Evolutionary conservation across 2,329 filamentous ascomycete genomes (phyloP), one percentile per base, ranked within the genome.

Genomic region (Furcasterigmium sp.): DNA sequence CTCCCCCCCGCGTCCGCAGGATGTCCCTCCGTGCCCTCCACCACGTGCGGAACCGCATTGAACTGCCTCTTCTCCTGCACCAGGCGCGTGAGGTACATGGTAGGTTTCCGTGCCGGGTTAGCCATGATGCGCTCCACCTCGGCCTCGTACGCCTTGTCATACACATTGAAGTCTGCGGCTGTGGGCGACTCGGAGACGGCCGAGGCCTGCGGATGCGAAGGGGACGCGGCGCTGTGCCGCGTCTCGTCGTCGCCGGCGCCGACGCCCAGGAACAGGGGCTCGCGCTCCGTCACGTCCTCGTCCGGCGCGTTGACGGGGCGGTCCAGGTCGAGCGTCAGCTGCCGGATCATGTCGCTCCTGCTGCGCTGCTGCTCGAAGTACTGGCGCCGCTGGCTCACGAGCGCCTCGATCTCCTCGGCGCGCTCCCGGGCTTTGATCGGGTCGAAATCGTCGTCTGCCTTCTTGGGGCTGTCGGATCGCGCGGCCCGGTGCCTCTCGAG

Each of bases 161-260:
- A 96, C 45, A 97, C 84, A 57, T 93, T 83, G 53, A 88, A 88
- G 47, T 94, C 89, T 6, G 87, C 86, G 2, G 84, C 85, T 0
- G 84, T 84, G 3, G 91, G 91, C 2, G 87, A 94, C 62, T 95
- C 90, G 23, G 87, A 87, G 32, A 95, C 82, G 5, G 84, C 60
- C 18, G 74, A 62, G 3, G 63, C 63, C 13, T 63, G 64, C 9
- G 59, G 52, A 9, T 29, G 18, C 18, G 35, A 14, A 13, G 35
- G 19, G 17, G 19, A 8, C 19, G 64, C 58, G 43, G 67, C 62
- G 32, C 56, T 59, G 37, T 59, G 56, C 52, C 71, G 72, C 15
- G 69, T 69, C 47, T 77, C 70, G 20, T 63, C 59, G 3, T 75
- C 71, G 36, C 83, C 82, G 1, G 81, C 79, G 14, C 89, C 89